phyloP scores from a whole-genome alignment of 441 rosid genomes.

The Pelargonium citronellum region DNA sequence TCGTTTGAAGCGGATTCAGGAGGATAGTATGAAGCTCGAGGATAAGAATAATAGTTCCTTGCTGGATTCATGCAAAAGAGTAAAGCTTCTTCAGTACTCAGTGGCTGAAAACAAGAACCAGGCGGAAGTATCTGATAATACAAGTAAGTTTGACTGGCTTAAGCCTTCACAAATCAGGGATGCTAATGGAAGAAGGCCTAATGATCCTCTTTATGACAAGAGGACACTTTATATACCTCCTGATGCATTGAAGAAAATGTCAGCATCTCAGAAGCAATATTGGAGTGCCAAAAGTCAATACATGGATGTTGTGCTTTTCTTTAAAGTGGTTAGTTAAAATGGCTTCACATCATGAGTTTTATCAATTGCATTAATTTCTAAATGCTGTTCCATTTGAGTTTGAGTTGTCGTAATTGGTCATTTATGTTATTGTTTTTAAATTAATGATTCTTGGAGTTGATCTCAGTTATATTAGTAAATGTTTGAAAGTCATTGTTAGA shows the following conservation, averaged over 20 bases:
- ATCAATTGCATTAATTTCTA: not conserved
- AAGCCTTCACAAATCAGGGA: slow-evolving; percentile 67
- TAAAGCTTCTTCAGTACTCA: slow-evolving; percentile 46
- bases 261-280: slow-evolving; percentile 89
- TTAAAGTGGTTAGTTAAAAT: slow-evolving; percentile 83
- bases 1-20: slow-evolving; percentile 63
- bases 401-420: not conserved
- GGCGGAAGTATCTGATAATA: slow-evolving; percentile 31
- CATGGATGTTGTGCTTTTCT: slow-evolving; percentile 87
- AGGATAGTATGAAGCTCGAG: slow-evolving; percentile 33
- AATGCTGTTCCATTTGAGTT: not conserved
- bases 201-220: slow-evolving; percentile 70
- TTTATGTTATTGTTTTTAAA: slow-evolving; percentile 6
- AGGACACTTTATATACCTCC: slow-evolving; percentile 72
- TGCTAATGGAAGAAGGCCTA: slow-evolving; percentile 68
- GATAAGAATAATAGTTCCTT: slow-evolving; percentile 30
- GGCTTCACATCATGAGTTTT: not conserved
- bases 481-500: not conserved
- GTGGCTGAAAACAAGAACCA: slow-evolving; percentile 30
- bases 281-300: slow-evolving; percentile 82
- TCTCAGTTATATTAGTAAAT: not conserved
- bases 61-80: slow-evolving; percentile 47
- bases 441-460: not conserved
- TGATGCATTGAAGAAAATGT: slow-evolving; percentile 68
- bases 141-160: slow-evolving; percentile 91